Evolutionary conservation across 495 filamentous ascomycete genomes (phyloP).

Genomic region (Lepidopterella palustris): DNA sequence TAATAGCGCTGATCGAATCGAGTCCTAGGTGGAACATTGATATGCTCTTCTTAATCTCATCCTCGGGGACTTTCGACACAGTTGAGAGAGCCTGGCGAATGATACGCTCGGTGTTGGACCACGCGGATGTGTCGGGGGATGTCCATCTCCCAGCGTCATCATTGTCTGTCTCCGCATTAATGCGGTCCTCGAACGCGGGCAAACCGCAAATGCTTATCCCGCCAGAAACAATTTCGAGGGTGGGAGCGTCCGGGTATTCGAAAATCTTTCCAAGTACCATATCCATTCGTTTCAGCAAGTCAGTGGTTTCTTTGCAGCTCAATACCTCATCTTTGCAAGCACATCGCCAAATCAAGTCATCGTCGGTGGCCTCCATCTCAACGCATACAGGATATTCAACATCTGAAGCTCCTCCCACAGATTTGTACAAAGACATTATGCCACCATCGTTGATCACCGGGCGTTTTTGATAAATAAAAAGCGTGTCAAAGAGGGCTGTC

Average conservation of each 20-base stretch:
- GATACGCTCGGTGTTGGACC: conserved; percentile 42
- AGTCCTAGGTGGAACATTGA: conserved; percentile 81
- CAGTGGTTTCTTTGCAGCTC: conserved; percentile 36
- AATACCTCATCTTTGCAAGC: conserved; percentile 57
- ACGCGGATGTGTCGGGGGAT: conserved; percentile 20
- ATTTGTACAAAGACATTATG: conserved; percentile 43
- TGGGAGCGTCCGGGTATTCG: conserved; percentile 39
- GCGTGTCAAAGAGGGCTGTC: conserved; percentile 45
- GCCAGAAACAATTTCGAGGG: conserved; percentile 44
- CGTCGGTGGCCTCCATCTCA: conserved; percentile 60
- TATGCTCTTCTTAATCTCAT: conserved; percentile 53
- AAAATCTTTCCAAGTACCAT: conserved; percentile 49
- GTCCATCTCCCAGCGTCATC: not conserved
- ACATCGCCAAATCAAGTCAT: conserved; percentile 56
- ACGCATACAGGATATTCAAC: conserved; percentile 76
- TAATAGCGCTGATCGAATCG: conserved; percentile 85
- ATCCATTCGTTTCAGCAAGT: conserved; percentile 51
- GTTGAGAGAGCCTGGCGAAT: conserved; percentile 59
- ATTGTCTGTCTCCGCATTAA: conserved; percentile 11
- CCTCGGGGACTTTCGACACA: conserved; percentile 54
- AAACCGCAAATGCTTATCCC: conserved; percentile 51
- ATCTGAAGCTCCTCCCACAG: conserved; percentile 52
- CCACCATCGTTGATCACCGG: not conserved
- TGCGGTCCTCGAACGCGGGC: conserved; percentile 29
- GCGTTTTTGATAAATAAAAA: conserved; percentile 63